A percentile compares a stretch with the other conserved stretches of the same genome.
Conservation (phyloP, 805 yeast genomes). For the Starmerella powellii region DNA sequence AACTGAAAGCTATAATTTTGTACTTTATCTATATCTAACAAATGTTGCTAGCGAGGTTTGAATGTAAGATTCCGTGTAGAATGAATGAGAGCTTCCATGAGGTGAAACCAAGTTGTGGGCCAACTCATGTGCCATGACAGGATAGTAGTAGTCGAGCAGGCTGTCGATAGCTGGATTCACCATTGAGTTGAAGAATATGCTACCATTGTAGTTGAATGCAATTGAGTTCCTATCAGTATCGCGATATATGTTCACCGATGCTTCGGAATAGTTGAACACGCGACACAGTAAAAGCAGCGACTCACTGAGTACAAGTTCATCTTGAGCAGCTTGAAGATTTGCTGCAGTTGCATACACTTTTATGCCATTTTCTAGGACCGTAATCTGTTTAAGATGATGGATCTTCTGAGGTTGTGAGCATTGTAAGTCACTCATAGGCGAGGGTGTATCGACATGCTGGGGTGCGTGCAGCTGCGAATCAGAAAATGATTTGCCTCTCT, state of each 20-base stretch:
- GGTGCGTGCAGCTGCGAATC: neutral
- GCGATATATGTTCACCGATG: constrained; percentile 10
- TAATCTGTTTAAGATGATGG: neutral
- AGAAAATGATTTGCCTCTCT: neutral
- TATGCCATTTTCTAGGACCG: constrained; percentile 1
- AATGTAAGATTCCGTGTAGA: constrained; percentile 27
- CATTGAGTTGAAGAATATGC: constrained; percentile 31
- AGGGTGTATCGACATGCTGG: constrained; percentile 8
- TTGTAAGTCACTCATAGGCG: neutral
- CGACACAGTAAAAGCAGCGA: constrained; percentile 3
- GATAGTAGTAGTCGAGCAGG: constrained; percentile 30
- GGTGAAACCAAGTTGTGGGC: constrained; percentile 31
- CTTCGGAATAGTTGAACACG: constrained; percentile 4
- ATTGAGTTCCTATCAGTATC: constrained; percentile 20
- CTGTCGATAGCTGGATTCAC: constrained; percentile 3
- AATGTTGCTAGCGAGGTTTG: constrained; percentile 22
- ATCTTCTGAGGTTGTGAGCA: neutral
- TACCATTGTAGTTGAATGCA: constrained; percentile 32
- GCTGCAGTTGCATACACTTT: neutral
- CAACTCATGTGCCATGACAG: constrained; percentile 32
- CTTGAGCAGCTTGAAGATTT: constrained; percentile 2
- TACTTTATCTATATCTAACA: neutral
- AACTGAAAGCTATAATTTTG: no score
- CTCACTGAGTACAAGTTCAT: constrained; percentile 8
- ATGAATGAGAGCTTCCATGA: constrained; percentile 32